Evolutionary conservation across 305 asterid genomes (phyloP).

Genomic region (Petunia hybrid): DNA sequence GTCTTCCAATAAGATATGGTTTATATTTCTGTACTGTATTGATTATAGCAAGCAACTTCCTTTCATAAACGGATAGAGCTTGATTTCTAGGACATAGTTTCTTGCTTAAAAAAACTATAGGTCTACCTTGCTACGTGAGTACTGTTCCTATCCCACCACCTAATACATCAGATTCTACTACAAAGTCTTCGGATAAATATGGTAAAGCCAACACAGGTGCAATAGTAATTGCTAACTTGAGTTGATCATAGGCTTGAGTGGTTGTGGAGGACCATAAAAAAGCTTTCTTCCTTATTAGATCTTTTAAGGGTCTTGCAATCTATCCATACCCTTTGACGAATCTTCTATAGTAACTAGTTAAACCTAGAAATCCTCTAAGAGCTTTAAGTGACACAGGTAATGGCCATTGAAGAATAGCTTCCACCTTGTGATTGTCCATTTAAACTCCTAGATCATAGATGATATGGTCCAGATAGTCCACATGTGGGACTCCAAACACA

Average conservation of each 20-base stretch:
- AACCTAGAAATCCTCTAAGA: conserved; percentile 6
- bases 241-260: background rate
- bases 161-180: too few species aligned
- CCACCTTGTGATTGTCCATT: background rate
- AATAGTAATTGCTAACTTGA: background rate
- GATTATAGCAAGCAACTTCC: too few species aligned
- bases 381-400: background rate
- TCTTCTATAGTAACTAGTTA: background rate
- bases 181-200: too few species aligned
- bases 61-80: too few species aligned
- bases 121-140: too few species aligned
- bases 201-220: too few species aligned
- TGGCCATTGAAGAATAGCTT: conserved; percentile 2
- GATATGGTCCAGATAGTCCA: background rate
- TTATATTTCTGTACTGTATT: too few species aligned
- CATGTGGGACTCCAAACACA: background rate
- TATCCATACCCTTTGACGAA: background rate
- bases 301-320: background rate
- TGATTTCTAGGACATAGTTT: too few species aligned
- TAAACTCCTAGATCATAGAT: background rate
- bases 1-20: too few species aligned
- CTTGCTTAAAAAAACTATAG: too few species aligned
- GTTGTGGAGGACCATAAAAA: background rate
- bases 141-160: too few species aligned
- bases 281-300: background rate